Evolutionary conservation across 140 eudicot genomes (phyloP), one percentile per base, ranked within the genome.

Genomic region (Erigeron philadelphicus): DNA sequence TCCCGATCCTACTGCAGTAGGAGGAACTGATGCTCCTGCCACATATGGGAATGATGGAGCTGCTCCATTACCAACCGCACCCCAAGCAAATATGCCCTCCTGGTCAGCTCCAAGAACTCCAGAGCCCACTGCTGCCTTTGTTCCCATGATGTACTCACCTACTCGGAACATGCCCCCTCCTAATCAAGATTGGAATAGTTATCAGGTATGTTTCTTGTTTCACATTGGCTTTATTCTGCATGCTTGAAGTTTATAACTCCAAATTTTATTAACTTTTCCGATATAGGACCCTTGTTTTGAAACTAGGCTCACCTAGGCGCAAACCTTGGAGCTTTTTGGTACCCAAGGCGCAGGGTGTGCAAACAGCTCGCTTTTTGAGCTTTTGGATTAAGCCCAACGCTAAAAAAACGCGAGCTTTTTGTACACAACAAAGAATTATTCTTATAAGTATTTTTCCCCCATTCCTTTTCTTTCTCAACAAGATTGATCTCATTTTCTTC

Each of bases 1-100:
- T 80, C 98, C 98, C 47, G 96, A 93, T 63, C 98, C 96, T 31
- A 81, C 83, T 49, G 62, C 90, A 3, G 80, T 59, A 15, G 80
- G 64, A 67, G 89, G 85, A 66, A 12, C 25, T 38, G 49, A 61
- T 58, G 25, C 86, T 55, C 70, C 81, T 17, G 4, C 84, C 38
- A 68, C 74, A 47, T 86, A 75, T 71, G 85, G 84, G 71, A 89
- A 82, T 70, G 88, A 83, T 55, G 85, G 80, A 67, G 72, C 78
- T 55, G 61, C 71, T 69, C 79, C 78, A 21, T 66, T 78, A 56
- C 83, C 75, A 57, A 67, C 69, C 68, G 64, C 74, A 40, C 17
- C 85, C 49, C 84, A 86, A 70, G 70, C 87, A 63, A 57, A 82
- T 74, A 58, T 70, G 59, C 48, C 91, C 61, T 65, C 95, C 86